These are phyloP conservation scores for Aspergillus ustus DNA, from an alignment of 2,329 filamentous ascomycete species.

Conservation along the genomic window DNA sequence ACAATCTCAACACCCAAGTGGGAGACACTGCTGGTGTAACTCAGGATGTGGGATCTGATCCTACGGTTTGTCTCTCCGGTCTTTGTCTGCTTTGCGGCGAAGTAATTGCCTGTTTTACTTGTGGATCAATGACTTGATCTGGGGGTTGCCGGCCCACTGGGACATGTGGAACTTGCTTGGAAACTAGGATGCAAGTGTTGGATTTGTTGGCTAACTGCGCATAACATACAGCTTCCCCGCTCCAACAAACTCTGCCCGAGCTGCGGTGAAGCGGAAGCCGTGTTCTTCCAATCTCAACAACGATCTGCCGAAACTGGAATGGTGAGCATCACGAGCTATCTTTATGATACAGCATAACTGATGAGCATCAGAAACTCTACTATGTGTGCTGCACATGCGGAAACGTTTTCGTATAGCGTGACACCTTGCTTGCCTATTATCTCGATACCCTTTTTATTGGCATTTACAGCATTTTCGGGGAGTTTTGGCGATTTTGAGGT, in stretches of 20 bases:
- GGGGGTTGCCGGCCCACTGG: conserved; percentile 21
- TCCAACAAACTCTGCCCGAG: conserved; percentile 82
- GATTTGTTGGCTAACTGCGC: conserved; percentile 38
- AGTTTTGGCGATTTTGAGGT: conserved; percentile 27
- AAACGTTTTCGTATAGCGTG: conserved; percentile 68
- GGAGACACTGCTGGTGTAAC: conserved; percentile 97
- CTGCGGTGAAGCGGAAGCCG: conserved; percentile 86
- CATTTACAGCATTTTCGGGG: conserved; percentile 25
- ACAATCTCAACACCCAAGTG: conserved; percentile 86
- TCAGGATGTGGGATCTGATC: conserved; percentile 95
- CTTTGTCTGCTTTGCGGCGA: conserved; percentile 65
- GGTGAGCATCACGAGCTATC: conserved; percentile 63
- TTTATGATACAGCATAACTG: conserved; percentile 17
- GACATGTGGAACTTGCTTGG: conserved; percentile 22
- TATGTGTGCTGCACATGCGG: conserved; percentile 95
- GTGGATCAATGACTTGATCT: conserved; percentile 45
- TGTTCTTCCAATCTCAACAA: conserved; percentile 99
- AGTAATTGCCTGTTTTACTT: conserved; percentile 59
- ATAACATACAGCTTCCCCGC: conserved; percentile 73
- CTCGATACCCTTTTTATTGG: conserved; percentile 23
- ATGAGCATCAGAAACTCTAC: conserved; percentile 73
- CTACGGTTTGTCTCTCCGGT: conserved; percentile 81
- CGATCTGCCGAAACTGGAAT: conserved; percentile 96
- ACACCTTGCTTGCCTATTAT: conserved; percentile 6
- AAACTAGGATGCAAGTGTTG: conserved; percentile 16